Evolutionary conservation across 208 protist genomes (phyloP).

Genomic region (Acanthamoeba sp.): DNA sequence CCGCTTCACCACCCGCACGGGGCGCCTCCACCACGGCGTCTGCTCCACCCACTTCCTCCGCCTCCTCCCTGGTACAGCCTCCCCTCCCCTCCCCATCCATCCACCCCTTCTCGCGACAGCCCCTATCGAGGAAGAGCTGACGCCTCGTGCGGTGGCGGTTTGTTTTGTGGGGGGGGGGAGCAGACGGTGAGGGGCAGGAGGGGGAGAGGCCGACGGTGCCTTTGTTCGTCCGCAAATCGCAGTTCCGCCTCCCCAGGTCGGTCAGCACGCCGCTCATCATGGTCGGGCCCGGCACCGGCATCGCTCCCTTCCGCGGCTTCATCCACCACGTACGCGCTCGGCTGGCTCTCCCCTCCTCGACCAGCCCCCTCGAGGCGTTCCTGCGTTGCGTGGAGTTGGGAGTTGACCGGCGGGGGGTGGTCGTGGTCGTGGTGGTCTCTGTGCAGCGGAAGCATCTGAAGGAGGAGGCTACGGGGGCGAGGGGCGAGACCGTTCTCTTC

Average conservation of each 20-base stretch:
- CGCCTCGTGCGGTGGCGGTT: not conserved
- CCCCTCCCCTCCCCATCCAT: not conserved
- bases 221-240: constrained; percentile 61
- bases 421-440: constrained; percentile 78
- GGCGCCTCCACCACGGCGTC: constrained; percentile 78
- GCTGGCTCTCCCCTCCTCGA: not conserved
- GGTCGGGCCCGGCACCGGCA: constrained; percentile 86
- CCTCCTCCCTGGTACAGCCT: constrained; percentile 42
- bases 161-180: constrained; percentile 40
- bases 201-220: constrained; percentile 22
- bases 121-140: constrained; percentile 14
- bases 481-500: constrained; percentile 79
- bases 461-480: not conserved
- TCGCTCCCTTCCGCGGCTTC: constrained; percentile 85
- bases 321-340: constrained; percentile 76
- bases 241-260: constrained; percentile 73
- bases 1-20: constrained; percentile 72
- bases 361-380: too few species aligned
- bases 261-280: constrained; percentile 79
- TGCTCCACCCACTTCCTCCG: constrained; percentile 80
- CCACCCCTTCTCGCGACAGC: not conserved
- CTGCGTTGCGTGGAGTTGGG: too few species aligned
- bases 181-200: constrained; percentile 40
- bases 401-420: too few species aligned
- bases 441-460: constrained; percentile 43